phyloP scores from a whole-genome alignment of 1,284 basidiomycete genomes.

The Irpex lacteus region DNA sequence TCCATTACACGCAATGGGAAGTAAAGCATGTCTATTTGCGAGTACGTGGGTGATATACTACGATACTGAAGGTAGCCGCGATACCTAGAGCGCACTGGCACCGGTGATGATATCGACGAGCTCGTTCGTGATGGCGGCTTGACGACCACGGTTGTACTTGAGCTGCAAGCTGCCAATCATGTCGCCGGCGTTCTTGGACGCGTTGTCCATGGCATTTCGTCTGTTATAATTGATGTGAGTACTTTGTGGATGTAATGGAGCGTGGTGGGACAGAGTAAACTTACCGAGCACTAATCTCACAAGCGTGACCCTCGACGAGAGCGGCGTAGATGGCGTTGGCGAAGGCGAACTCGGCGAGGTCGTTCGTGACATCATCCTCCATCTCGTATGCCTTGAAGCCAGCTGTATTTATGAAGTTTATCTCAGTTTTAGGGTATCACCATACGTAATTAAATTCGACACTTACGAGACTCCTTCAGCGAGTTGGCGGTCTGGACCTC shows the following conservation, averaged over 20 bases:
- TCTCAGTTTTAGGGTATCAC: constrained; percentile 1
- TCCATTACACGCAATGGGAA: neutral
- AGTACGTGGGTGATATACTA: neutral
- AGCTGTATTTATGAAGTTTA: constrained; percentile 38
- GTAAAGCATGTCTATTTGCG: constrained; percentile 1
- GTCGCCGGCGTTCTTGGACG: constrained; percentile 95
- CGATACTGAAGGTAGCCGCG: neutral
- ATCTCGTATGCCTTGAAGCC: constrained; percentile 93
- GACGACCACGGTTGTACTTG: constrained; percentile 99
- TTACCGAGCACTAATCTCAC: constrained; percentile 87
- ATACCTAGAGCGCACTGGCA: constrained; percentile 29
- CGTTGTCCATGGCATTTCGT: constrained; percentile 99
- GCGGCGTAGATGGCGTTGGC: constrained; percentile 97
- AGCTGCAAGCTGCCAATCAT: constrained; percentile 88
- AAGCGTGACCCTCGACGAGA: constrained; percentile 94
- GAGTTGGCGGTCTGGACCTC: constrained; percentile 82
- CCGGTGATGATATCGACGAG: constrained; percentile 94
- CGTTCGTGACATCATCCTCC: constrained; percentile 93
- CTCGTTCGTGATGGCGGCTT: constrained; percentile 97
- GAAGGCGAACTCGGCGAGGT: constrained; percentile 93
- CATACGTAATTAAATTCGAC: neutral
- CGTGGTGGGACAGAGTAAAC: constrained; percentile 16
- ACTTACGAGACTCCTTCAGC: constrained; percentile 75
- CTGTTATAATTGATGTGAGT: constrained; percentile 32
- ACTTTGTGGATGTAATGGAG: constrained; percentile 11